Conservation (phyloP, 495 filamentous ascomycete genomes). For the Hypoxylon trugodes region DNA sequence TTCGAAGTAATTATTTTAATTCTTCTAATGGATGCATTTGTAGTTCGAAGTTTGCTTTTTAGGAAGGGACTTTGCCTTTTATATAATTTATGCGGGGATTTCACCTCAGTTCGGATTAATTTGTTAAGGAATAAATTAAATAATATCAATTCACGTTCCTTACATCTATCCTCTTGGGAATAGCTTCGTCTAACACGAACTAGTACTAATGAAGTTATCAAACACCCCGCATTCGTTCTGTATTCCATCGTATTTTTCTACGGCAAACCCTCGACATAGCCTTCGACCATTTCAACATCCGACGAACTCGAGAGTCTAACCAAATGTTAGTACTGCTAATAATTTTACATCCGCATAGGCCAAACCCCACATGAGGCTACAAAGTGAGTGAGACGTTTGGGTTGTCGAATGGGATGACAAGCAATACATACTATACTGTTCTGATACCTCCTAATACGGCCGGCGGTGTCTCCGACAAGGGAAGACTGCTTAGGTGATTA, state of each 20-base stretch:
- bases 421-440: conserved; percentile 10
- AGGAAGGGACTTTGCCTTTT: background rate
- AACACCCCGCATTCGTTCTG: background rate
- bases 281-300: too few species aligned
- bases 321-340: background rate
- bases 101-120: too few species aligned
- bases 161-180: background rate
- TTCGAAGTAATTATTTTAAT: background rate
- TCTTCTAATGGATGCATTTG: conserved; percentile 14
- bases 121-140: background rate
- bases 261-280: background rate
- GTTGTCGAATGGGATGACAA: conserved; percentile 22
- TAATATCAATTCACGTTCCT: background rate
- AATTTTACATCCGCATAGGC: conserved; percentile 12
- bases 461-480: conserved; percentile 25
- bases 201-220: background rate
- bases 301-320: too few species aligned
- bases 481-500: conserved; percentile 19
- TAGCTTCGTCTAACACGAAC: background rate
- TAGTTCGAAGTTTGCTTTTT: background rate
- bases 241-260: background rate
- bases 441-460: conserved; percentile 17
- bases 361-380: conserved; percentile 35
- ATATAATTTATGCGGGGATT: too few species aligned
- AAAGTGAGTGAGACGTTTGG: conserved; percentile 21